These are phyloP conservation scores for Phialophora expanda DNA, from an alignment of 2,329 filamentous ascomycete species.

Conservation along the genomic window DNA sequence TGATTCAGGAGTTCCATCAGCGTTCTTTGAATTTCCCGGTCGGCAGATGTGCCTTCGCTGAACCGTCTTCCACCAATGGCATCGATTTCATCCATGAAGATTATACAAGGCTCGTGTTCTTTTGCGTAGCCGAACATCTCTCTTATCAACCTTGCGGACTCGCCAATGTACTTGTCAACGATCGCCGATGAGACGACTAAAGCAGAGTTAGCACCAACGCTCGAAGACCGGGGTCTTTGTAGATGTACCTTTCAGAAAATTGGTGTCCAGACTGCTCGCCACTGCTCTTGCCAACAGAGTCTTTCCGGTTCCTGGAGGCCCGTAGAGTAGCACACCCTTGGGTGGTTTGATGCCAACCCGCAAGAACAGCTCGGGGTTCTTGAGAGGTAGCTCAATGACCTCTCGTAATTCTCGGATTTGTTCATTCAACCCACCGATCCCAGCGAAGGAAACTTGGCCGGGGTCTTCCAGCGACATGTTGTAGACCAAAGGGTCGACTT, in stretches of 20 bases:
- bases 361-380: conserved; percentile 97
- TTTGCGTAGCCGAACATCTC: conserved; percentile 99
- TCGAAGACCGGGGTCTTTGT: not conserved
- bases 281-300: conserved; percentile 92
- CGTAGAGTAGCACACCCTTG: conserved; percentile 95
- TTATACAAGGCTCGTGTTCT: conserved; percentile 99
- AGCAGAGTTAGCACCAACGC: conserved; percentile 1
- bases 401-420: conserved; percentile 97
- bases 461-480: conserved; percentile 99
- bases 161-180: conserved; percentile 99
- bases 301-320: conserved; percentile 95
- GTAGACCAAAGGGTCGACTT: conserved; percentile 98
- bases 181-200: conserved; percentile 97
- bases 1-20: conserved; percentile 99
- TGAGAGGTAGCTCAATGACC: conserved; percentile 95
- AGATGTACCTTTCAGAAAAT: conserved; percentile 87
- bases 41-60: conserved; percentile 94
- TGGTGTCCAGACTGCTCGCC: conserved; percentile 94
- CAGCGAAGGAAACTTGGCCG: conserved; percentile 95
- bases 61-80: conserved; percentile 96
- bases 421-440: conserved; percentile 96
- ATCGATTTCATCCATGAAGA: conserved; percentile 99
- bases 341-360: conserved; percentile 98
- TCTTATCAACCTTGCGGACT: conserved; percentile 93
- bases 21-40: conserved; percentile 97